Evolutionary conservation across 1,284 basidiomycete species (phyloP), one percentile per base, ranked within the genome.

Genomic region (Anthracocystis walkeri): DNA sequence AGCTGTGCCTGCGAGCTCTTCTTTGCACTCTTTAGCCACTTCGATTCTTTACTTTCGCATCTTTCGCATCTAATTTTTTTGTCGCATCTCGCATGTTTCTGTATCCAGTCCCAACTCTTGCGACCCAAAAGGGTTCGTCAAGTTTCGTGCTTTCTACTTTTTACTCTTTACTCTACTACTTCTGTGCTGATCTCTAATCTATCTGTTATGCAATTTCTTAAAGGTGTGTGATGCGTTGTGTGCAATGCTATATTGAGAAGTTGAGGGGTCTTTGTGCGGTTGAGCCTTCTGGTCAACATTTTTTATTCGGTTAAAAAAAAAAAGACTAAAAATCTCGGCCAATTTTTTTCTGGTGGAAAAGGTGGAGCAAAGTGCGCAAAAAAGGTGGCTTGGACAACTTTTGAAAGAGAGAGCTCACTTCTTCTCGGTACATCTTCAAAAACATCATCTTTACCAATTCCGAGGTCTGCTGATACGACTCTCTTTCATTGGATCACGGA

Each of bases 101-200:
- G 18, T 56, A 16, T 38, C 16, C 35, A 12, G 35, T 38, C 35
- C 14, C 14, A 38, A 38, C 14, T 16, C 35, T 16, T 38, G 35
- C 12, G 35, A 38, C 35, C 5, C 35, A 35, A 8, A 11, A n/a
- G n/a, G n/a, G n/a, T n/a, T n/a, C n/a, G n/a, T n/a, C n/a, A n/a
- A n/a, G n/a, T n/a, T n/a, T n/a, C n/a, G n/a, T n/a, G 33, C 7
- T 14, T 35, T 14, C 8, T 35, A 14, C 14, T 29, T 38, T 57
- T 12, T 49, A 12, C 55, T 33, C 51, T 35, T 46, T 46, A 6
- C 61, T 46, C 49, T 56, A 33, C 23, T 51, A 57, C 16, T 45
- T 50, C 29, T 58, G 48, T 51, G 54, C 44, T 50, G 40, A 21
- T 23, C 41, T 66, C 25, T 60, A 58, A 58, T 65, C 6, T 4